These are phyloP conservation scores for Fistulinella prunicolor DNA, from an alignment of 768 basidiomycete species.

Conservation along the genomic window DNA sequence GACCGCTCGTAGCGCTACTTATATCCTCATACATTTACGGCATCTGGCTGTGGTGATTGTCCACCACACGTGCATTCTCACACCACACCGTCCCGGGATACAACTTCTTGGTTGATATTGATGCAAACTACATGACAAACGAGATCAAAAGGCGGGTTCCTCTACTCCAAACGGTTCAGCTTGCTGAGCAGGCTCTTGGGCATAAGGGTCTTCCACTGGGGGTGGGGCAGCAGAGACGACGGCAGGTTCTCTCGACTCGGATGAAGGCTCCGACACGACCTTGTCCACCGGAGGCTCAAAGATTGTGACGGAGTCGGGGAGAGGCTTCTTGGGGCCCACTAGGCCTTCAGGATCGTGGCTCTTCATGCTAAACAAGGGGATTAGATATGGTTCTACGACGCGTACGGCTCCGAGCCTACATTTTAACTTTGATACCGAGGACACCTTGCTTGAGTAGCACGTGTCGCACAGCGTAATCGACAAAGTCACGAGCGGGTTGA, in stretches of 20 bases:
- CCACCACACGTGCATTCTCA: too few relatives aligned
- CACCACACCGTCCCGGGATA: not conserved
- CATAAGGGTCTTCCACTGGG: slow-evolving; percentile 49
- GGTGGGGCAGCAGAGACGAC: slow-evolving; percentile 48
- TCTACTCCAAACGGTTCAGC: slow-evolving; percentile 33
- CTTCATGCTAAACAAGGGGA: slow-evolving; percentile 73
- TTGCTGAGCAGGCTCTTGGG: slow-evolving; percentile 35
- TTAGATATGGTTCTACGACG: slow-evolving; percentile 10
- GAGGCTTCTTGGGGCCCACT: slow-evolving; percentile 85
- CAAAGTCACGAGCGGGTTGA: slow-evolving; percentile 95
- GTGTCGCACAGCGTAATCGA: slow-evolving; percentile 97
- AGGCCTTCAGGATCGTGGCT: slow-evolving; percentile 91
- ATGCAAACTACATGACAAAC: slow-evolving; percentile 16
- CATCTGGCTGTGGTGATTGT: not conserved
- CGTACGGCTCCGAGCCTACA: slow-evolving; percentile 48
- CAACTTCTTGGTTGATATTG: too few relatives aligned
- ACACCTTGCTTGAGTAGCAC: slow-evolving; percentile 98
- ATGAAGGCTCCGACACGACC: slow-evolving; percentile 81
- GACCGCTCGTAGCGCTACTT: too few relatives aligned
- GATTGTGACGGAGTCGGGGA: slow-evolving; percentile 93
- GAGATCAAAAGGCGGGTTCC: slow-evolving; percentile 58
- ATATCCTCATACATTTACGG: not conserved
- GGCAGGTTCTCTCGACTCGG: slow-evolving; percentile 79
- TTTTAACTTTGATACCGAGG: slow-evolving; percentile 99
- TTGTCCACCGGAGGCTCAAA: slow-evolving; percentile 90